Evolutionary conservation across 1,284 basidiomycete genomes (phyloP), one percentile per base, ranked within the genome.

Genomic region (Ustilago shanxiensis): DNA sequence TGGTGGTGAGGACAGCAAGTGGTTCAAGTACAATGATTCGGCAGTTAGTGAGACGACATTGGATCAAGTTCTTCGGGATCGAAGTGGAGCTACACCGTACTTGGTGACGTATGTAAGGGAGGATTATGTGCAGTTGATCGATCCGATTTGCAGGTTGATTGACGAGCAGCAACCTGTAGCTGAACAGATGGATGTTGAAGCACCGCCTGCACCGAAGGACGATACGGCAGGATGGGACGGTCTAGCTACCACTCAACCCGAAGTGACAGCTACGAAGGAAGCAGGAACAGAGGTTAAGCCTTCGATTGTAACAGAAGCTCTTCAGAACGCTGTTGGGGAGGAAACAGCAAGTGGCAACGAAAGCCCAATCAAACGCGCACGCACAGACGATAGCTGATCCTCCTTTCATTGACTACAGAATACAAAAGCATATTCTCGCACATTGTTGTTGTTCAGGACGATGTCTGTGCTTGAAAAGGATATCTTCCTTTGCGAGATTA

Each of bases 21-120:
- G 84, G 84, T 77, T 79, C 72, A 80, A 79, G 62, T 81, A 80
- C 72, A 86, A 86, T 56, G 84, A 86, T 41, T 66, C 64, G 13
- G 71, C 61, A 6, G 81, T 85, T 8, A 57, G 66, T 13, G 41
- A 51, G 29, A 73, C 72, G 5, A 37, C 65, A 13, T 39, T 67
- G 35, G 60, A 63, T 18, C 80, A 85, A 47, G 83, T 83, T 31
- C 50, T 81, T 51, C 59, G 70, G 28, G 83, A 85, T 47, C 63
- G 79, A n/a, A 77, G 77, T 14, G 81, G 84, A 7, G 84, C 84
- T 0, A 85, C 83, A 50, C 82, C 84, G 16, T 85, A 85, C 53
- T 64, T 85, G 53, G 79, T 85, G n/a, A 79, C 79, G 20, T 85
- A 81, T 49, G 83, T 85, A 18, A 74, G 84, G 28, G 51, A 75